Conservation (phyloP, 345 rosid genomes). For the Passiflora organensis region DNA sequence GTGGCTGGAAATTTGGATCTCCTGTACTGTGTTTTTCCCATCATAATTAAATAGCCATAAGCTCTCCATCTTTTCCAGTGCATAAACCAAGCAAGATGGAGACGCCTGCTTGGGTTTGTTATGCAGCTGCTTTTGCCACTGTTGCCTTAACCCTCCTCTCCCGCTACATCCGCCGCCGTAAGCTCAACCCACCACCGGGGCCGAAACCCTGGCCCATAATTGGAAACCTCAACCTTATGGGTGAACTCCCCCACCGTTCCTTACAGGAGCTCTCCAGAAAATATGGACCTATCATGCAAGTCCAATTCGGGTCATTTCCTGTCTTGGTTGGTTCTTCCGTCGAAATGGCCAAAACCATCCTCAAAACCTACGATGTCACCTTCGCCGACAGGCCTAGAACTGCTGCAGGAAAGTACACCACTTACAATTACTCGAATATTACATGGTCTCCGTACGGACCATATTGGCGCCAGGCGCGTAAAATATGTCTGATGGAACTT, state of each 20-base stretch:
- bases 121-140: constrained; percentile 24
- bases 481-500: constrained; percentile 53
- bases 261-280: constrained; percentile 48
- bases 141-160: constrained; percentile 31
- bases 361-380: constrained; percentile 47
- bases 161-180: constrained; percentile 28
- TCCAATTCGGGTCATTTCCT: constrained; percentile 50
- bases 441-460: constrained; percentile 65
- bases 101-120: constrained; percentile 12
- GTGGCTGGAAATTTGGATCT: too few relatives aligned
- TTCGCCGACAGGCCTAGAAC: constrained; percentile 44
- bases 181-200: constrained; percentile 48
- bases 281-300: constrained; percentile 56
- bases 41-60: too few relatives aligned
- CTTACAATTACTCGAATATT: constrained; percentile 57
- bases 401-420: constrained; percentile 60
- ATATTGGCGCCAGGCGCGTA: constrained; percentile 63
- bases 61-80: not conserved
- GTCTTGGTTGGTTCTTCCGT: constrained; percentile 47
- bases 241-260: constrained; percentile 58
- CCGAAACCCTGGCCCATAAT: constrained; percentile 66
- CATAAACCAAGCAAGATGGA: constrained; percentile 3
- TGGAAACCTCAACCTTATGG: constrained; percentile 62
- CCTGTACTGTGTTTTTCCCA: too few relatives aligned
- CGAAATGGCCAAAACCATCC: constrained; percentile 47